phyloP scores from a whole-genome alignment of 1,284 basidiomycete species.

The Sporisorium exsertum region DNA sequence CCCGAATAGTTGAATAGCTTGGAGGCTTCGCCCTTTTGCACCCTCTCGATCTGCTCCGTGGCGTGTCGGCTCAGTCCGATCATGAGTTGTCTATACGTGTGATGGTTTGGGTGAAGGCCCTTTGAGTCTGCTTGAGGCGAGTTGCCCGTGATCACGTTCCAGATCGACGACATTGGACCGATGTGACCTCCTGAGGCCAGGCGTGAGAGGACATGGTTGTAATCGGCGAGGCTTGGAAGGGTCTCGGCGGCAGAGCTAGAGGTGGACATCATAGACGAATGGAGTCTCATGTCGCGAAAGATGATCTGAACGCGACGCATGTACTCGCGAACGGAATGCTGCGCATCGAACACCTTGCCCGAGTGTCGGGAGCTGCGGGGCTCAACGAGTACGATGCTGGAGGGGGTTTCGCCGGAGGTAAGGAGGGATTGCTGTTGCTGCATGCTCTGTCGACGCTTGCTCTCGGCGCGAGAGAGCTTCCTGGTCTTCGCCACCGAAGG shows the following conservation, averaged over 20 bases:
- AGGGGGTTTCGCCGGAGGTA: constrained; percentile 13
- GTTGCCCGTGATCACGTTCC: constrained; percentile 49
- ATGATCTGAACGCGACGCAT: constrained; percentile 53
- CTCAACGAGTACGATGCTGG: constrained; percentile 27
- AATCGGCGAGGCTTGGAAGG: constrained; percentile 46
- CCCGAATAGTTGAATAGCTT: constrained; percentile 30
- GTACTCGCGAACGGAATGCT: constrained; percentile 42
- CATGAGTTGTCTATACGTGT: constrained; percentile 60
- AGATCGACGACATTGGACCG: constrained; percentile 55
- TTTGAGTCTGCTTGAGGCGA: constrained; percentile 8
- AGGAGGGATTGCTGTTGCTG: constrained; percentile 24
- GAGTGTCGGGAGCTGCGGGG: constrained; percentile 27
- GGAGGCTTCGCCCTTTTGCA: constrained; percentile 44
- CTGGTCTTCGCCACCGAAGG: constrained; percentile 39
- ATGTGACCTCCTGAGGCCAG: constrained; percentile 55
- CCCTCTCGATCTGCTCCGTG: constrained; percentile 48
- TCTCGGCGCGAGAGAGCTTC: constrained; percentile 24
- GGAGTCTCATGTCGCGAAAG: constrained; percentile 50
- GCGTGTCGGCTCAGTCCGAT: constrained; percentile 57
- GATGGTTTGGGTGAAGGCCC: constrained; percentile 35
- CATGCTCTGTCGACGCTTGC: constrained; percentile 34
- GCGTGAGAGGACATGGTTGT: constrained; percentile 56
- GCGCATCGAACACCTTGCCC: constrained; percentile 31
- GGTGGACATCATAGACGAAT: constrained; percentile 28
- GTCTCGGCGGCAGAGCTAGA: constrained; percentile 24